These are phyloP conservation scores for Arthroderma uncinatum DNA, from an alignment of 2,329 filamentous ascomycete species.

Conservation along the genomic window DNA sequence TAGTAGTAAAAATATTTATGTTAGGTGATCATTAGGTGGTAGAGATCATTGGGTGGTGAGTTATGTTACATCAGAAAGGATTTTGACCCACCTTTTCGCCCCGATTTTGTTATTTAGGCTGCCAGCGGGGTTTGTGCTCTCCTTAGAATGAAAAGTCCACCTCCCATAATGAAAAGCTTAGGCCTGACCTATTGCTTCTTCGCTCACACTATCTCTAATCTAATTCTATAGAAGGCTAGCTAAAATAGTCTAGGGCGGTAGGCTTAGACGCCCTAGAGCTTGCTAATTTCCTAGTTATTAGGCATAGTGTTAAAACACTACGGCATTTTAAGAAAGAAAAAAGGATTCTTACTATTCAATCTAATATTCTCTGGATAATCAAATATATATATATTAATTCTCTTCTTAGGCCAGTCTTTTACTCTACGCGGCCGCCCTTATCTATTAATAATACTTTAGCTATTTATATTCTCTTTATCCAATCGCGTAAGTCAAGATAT, in stretches of 20 bases:
- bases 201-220: no score
- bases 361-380: constrained; percentile 24
- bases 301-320: constrained; percentile 24
- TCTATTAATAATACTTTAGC: constrained; percentile 27
- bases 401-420: constrained; percentile 25
- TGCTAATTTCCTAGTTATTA: constrained; percentile 24
- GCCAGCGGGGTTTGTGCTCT: no score
- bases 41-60: no score
- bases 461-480: constrained; percentile 26
- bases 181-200: no score
- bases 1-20: no score
- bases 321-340: constrained; percentile 26
- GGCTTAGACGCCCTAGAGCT: constrained; percentile 26
- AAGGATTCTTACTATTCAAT: constrained; percentile 26
- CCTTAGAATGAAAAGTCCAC: no score
- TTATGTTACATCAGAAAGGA: no score
- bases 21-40: no score
- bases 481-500: constrained; percentile 26
- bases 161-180: no score
- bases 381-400: constrained; percentile 24
- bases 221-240: constrained; percentile 27
- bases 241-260: constrained; percentile 22
- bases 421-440: constrained; percentile 22
- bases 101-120: no score
- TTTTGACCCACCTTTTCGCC: no score